Evolutionary conservation across 106 monocot genomes (phyloP), one percentile per base, ranked within the genome.

Genomic region (Dioscorea alata): DNA sequence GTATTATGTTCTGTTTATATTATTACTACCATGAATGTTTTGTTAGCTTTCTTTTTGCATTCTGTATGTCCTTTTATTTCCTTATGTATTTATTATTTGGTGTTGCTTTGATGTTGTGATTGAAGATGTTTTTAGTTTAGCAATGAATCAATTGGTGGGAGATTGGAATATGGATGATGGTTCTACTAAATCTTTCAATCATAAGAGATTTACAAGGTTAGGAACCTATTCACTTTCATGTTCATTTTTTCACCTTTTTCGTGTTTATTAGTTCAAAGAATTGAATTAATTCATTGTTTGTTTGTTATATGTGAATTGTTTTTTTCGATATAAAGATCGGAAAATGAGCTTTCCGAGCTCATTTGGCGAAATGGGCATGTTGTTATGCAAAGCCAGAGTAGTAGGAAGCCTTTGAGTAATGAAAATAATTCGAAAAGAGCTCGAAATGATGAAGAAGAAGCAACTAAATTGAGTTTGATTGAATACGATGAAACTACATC

Each of bases 291-390:
- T 56, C 4, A 1, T 0, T 49, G 57, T 52, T 52, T 53, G 19
- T 68, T 73, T 49, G 4, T 4, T 20, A 2, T 48, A 31, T 21
- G 7, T 70, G 19, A 65, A 19, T 16, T 64, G 28, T 28, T 68
- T 8, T 72, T 59, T 15, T 68, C 28, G 23, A 48, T 0, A 25
- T 69, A 9, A 83, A 87, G 90, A 32, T 4, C 34, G 49, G 88
- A 89, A 9, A 51, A 75, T 49, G 86, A 87, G 21, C 82, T 94
- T 23, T 33, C 85, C 6, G 94, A 94, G 65, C 84, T 90, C 6
- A 48, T 82, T 24, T 87, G 94, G 94, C 60, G 61, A 23, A 83
- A 94, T 22, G 90, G 87, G 12, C 72, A 85, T 61, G 78, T 87
- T 0, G 75, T 87, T 20, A 82, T 84, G 86, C 91, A 88, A 7